These are phyloP conservation scores for Pterocarpus santalinus DNA, from an alignment of 306 rosid species.

Conservation along the genomic window DNA sequence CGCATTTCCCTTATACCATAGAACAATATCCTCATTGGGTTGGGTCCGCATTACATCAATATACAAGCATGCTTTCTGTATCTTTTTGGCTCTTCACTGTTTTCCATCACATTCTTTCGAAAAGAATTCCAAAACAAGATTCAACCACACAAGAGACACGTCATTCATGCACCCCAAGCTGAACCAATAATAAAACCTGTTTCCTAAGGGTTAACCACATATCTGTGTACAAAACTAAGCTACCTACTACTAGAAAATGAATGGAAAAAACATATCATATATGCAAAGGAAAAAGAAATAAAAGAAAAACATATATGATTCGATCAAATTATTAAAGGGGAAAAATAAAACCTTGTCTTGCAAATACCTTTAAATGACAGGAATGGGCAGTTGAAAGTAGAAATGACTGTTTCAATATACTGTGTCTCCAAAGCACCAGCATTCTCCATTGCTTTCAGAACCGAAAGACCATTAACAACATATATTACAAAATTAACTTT, in stretches of 20 bases:
- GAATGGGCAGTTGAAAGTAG: conserved; percentile 71
- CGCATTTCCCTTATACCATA: too few species aligned
- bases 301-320: neutral
- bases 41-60: too few species aligned
- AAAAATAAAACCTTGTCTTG: conserved; percentile 20
- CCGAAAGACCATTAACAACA: conserved; percentile 71
- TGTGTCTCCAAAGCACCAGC: conserved; percentile 47
- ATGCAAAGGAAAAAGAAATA: neutral
- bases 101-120: too few species aligned
- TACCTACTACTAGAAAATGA: neutral
- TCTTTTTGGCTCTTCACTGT: too few species aligned
- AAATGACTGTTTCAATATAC: conserved; percentile 55
- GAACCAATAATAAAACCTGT: neutral
- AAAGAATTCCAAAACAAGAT: neutral
- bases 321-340: neutral
- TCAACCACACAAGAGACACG: neutral
- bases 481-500: conserved; percentile 79
- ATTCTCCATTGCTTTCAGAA: conserved; percentile 66
- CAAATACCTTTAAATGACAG: conserved; percentile 79
- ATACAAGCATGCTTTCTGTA: too few species aligned
- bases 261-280: neutral
- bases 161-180: neutral
- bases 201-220: neutral
- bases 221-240: neutral
- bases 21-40: too few species aligned